Evolutionary conservation across 768 basidiomycete genomes (phyloP).

Genomic region (Tubosaeta sp.): DNA sequence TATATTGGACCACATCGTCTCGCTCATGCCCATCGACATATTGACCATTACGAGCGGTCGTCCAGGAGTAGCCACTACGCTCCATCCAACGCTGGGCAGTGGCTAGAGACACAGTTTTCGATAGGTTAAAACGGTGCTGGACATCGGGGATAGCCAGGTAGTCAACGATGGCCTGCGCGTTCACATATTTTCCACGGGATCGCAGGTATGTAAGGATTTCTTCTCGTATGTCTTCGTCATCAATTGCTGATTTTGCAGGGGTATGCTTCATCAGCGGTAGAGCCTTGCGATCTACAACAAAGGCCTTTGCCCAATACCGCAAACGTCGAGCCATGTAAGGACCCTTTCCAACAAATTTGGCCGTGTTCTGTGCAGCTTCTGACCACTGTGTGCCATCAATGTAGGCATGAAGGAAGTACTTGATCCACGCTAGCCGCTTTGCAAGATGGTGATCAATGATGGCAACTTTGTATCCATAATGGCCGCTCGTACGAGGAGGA

Average conservation of each 20-base stretch:
- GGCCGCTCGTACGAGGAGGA: not conserved
- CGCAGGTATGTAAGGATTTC: constrained; percentile 19
- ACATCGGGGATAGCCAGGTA: constrained; percentile 7
- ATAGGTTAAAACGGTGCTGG: not conserved
- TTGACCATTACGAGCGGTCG: constrained; percentile 11
- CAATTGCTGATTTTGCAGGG: constrained; percentile 18
- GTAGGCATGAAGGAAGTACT: not conserved
- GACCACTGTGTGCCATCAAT: not conserved
- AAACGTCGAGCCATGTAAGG: constrained; percentile 17
- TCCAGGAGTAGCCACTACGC: constrained; percentile 19
- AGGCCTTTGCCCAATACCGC: constrained; percentile 31
- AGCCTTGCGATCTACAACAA: not conserved
- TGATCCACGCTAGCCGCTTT: not conserved
- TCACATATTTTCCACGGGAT: constrained; percentile 19
- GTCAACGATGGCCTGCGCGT: constrained; percentile 20
- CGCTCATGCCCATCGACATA: constrained; percentile 1
- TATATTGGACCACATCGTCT: constrained; percentile 14
- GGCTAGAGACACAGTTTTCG: not conserved
- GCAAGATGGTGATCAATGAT: not conserved
- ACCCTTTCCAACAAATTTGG: not conserved
- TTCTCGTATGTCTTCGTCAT: constrained; percentile 29
- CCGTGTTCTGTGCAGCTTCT: not conserved
- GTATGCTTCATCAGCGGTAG: constrained; percentile 16
- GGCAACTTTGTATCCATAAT: not conserved
- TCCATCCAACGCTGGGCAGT: constrained; percentile 23